phyloP scores from a whole-genome alignment of 148 eudicot species.

The Spergularia marina region DNA sequence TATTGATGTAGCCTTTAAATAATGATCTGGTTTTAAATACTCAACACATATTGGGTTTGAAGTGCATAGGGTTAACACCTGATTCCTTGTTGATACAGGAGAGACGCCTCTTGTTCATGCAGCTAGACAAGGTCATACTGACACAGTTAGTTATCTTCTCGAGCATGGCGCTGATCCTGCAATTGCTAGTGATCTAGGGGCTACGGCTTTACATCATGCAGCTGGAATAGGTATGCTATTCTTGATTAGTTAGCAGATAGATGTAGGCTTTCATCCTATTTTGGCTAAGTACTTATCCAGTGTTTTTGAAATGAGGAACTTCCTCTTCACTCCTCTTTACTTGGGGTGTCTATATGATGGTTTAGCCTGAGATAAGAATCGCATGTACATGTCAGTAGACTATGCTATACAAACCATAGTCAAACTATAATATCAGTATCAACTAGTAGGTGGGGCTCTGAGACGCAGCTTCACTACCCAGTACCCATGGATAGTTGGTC shows the following conservation, averaged over 20 bases:
- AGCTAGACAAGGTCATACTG: slow-evolving; percentile 81
- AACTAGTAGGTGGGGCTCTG: neutral
- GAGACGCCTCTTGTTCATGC: slow-evolving; percentile 95
- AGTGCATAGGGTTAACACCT: neutral
- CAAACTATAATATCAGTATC: neutral
- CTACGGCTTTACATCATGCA: slow-evolving; percentile 90
- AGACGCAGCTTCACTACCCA: neutral
- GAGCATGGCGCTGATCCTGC: slow-evolving; percentile 78
- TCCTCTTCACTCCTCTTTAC: neutral
- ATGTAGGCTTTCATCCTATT: neutral
- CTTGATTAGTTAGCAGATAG: neutral
- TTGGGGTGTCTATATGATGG: neutral
- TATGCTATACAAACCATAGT: neutral
- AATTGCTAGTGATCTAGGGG: slow-evolving; percentile 76
- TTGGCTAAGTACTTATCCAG: neutral
- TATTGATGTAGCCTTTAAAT: neutral
- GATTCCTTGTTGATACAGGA: slow-evolving; percentile 39
- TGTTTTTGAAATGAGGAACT: neutral
- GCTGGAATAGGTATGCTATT: slow-evolving; percentile 73
- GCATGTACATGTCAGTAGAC: neutral
- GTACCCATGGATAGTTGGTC: neutral
- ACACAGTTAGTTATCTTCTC: slow-evolving; percentile 70
- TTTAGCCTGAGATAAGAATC: neutral
- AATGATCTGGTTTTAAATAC: neutral
- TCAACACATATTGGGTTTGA: neutral